Evolutionary conservation across 331 rosid genomes (phyloP).

Genomic region (Telfairia occidentalis): DNA sequence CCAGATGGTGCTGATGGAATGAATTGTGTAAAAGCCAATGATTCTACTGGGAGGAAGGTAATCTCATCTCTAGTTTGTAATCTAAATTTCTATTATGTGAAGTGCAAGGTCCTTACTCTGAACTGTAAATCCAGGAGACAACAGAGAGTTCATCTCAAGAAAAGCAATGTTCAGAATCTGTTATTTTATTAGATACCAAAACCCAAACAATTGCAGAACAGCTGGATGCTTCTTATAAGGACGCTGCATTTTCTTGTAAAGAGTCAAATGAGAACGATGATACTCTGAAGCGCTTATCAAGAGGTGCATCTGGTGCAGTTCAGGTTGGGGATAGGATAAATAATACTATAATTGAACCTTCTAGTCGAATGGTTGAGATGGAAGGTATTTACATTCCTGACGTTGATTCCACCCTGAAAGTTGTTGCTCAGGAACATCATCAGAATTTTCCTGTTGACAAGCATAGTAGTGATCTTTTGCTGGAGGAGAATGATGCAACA

Average conservation of each 20-base stretch:
- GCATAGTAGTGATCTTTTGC: conserved; percentile 11
- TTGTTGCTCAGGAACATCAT: conserved; percentile 15
- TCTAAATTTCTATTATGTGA: neutral
- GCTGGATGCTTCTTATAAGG: conserved; percentile 22
- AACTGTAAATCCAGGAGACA: conserved; percentile 25
- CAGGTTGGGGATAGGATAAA: conserved; percentile 25
- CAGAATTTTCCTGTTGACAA: conserved; percentile 26
- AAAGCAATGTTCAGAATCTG: conserved; percentile 10
- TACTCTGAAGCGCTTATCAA: conserved; percentile 11
- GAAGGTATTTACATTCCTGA: conserved; percentile 19
- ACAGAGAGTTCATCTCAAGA: conserved; percentile 21
- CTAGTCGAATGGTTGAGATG: conserved; percentile 23
- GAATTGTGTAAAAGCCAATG: conserved; percentile 18
- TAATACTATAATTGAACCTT: conserved; percentile 23
- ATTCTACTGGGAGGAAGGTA: conserved; percentile 22
- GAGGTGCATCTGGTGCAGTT: conserved; percentile 1
- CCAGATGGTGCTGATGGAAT: conserved; percentile 18
- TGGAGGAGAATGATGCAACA: conserved; percentile 22
- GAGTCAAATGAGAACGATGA: conserved; percentile 12
- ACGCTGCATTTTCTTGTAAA: conserved; percentile 11
- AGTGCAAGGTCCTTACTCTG: conserved; percentile 13
- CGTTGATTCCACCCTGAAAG: conserved; percentile 21
- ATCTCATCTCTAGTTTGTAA: conserved; percentile 15
- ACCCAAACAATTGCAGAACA: conserved; percentile 28
- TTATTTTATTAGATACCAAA: conserved; percentile 14